phyloP scores from a whole-genome alignment of 73 alveolate genomes.

The Paramecium primaurelia region DNA sequence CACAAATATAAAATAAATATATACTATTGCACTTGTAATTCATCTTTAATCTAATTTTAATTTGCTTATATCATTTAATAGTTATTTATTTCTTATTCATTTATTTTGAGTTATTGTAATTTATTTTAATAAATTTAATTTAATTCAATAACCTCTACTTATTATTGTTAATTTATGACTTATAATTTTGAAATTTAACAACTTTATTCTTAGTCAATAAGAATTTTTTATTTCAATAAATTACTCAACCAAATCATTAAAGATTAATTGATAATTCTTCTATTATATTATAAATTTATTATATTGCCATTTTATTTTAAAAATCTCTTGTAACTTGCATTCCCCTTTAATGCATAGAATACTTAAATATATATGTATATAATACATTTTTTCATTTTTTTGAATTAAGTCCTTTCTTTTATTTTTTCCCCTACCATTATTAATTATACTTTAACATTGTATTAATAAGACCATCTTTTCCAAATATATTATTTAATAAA shows the following conservation, averaged over 20 bases:
- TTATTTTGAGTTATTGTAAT: background rate
- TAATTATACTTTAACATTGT: background rate
- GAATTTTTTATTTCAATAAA: background rate
- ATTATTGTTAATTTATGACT: background rate
- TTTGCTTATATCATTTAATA: background rate
- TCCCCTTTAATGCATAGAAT: background rate
- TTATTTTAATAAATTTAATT: background rate
- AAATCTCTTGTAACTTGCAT: background rate
- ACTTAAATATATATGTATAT: background rate
- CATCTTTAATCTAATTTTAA: background rate
- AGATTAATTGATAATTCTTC: background rate
- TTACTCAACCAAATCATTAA: background rate
- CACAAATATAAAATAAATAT: background rate
- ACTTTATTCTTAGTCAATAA: background rate
- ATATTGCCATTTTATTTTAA: background rate
- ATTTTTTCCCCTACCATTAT: background rate
- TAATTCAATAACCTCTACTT: background rate
- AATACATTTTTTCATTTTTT: background rate
- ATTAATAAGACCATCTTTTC: background rate
- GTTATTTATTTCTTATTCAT: background rate
- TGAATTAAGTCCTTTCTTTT: background rate
- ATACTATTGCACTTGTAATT: background rate
- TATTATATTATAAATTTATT: background rate
- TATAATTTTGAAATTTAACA: background rate
- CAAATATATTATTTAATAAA: background rate